Evolutionary conservation across 169 alveolate species (phyloP).

Genomic region (Cryptosporidium xiaoi): DNA sequence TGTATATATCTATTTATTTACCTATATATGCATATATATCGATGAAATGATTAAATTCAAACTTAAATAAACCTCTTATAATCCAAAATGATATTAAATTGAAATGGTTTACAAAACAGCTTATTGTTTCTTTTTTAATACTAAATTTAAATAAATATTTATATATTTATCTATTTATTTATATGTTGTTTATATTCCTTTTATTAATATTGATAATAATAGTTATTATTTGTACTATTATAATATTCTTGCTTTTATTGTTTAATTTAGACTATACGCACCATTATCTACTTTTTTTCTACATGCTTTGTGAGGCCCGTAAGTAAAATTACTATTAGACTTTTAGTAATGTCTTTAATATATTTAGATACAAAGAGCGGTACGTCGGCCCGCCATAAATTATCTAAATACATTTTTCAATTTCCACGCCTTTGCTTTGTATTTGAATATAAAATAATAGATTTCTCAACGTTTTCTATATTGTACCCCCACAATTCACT

Average conservation of each 20-base stretch:
- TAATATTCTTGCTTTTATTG: too few relatives aligned
- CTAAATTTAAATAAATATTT: not conserved
- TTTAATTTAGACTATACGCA: constrained; percentile 68
- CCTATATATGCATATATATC: too few relatives aligned
- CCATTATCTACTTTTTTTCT: constrained; percentile 31
- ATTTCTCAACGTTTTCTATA: constrained; percentile 25
- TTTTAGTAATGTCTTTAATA: constrained; percentile 26
- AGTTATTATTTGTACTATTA: too few relatives aligned
- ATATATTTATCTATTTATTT: not conserved
- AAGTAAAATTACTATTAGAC: constrained; percentile 29
- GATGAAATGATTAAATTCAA: too few relatives aligned
- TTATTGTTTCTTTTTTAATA: too few relatives aligned
- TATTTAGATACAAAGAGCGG: constrained; percentile 19
- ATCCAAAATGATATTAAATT: too few relatives aligned
- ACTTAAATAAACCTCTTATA: too few relatives aligned
- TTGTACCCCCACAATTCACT: constrained; percentile 71
- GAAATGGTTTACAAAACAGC: too few relatives aligned
- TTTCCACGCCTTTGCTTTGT: constrained; percentile 62
- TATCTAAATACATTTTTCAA: not conserved
- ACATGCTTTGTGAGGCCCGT: constrained; percentile 51
- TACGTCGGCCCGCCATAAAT: constrained; percentile 1
- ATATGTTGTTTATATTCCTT: too few relatives aligned
- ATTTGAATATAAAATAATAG: constrained; percentile 15
- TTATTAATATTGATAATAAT: too few relatives aligned
- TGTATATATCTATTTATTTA: too few relatives aligned